These are phyloP conservation scores for Chlorella variabilis DNA, from an alignment of 163 green algal species.

Conservation along the genomic window DNA sequence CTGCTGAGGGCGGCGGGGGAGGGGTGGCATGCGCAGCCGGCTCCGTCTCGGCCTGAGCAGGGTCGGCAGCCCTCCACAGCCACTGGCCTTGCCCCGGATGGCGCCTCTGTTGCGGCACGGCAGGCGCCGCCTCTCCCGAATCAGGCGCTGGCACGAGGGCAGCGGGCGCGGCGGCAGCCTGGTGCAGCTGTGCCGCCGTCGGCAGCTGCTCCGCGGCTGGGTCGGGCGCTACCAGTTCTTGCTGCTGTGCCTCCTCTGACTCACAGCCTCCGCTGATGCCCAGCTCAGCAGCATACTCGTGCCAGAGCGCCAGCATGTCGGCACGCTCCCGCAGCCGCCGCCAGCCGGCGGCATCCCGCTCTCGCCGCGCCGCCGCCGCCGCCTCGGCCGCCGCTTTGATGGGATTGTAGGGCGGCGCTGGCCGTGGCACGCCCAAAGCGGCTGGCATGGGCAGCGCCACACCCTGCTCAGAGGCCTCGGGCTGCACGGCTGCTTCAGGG, in stretches of 20 bases:
- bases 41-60: neutral
- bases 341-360: neutral
- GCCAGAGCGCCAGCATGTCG: constrained; percentile 26
- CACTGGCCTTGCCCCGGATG: no score
- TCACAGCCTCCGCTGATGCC: neutral
- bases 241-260: neutral
- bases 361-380: neutral
- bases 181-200: neutral
- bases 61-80: no score
- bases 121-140: no score
- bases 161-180: no score
- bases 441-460: neutral
- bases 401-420: neutral
- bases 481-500: neutral
- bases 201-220: neutral
- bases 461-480: neutral
- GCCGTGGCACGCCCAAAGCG: neutral
- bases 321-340: neutral
- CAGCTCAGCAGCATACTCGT: constrained; percentile 21
- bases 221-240: neutral
- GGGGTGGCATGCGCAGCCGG: neutral
- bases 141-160: no score
- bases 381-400: neutral
- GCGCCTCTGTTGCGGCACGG: neutral
- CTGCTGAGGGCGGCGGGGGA: neutral